phyloP scores from a whole-genome alignment of 2,329 filamentous ascomycete species.

The Paraconiothyrium sp. region DNA sequence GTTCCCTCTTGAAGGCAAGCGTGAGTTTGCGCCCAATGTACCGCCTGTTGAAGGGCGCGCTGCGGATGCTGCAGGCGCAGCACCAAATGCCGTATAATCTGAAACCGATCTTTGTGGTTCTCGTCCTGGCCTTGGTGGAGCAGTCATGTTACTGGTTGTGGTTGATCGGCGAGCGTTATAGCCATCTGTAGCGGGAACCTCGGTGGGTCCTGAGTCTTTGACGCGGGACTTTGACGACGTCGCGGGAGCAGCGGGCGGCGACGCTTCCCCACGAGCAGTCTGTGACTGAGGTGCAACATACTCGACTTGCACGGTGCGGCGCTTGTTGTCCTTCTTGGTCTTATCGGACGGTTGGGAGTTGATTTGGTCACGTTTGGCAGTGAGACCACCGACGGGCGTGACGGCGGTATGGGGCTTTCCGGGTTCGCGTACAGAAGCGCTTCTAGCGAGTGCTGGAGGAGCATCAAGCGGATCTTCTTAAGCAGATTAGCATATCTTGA shows the following conservation, averaged over 20 bases:
- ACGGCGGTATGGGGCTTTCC: conserved; percentile 68
- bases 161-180: conserved; percentile 37
- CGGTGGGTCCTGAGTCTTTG: conserved; percentile 64
- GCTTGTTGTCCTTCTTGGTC: conserved; percentile 76
- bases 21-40: conserved; percentile 68
- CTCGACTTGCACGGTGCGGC: conserved; percentile 95
- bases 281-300: conserved; percentile 92
- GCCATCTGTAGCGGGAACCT: conserved; percentile 50
- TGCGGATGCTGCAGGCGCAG: conserved; percentile 54
- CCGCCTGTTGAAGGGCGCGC: conserved; percentile 80
- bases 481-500: conserved; percentile 14
- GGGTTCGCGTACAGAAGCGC: conserved; percentile 90
- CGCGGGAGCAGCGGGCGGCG: conserved; percentile 45
- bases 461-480: conserved; percentile 65
- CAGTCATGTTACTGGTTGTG: conserved; percentile 33
- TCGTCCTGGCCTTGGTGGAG: conserved; percentile 49
- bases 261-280: conserved; percentile 75
- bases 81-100: conserved; percentile 54
- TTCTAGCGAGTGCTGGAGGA: conserved; percentile 76
- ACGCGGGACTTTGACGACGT: conserved; percentile 61
- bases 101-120: conserved; percentile 63
- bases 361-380: conserved; percentile 77
- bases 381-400: conserved; percentile 67
- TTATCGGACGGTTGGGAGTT: conserved; percentile 72
- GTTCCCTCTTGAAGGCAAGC: conserved; percentile 75